Conservation (phyloP, 495 filamentous ascomycete genomes). For the Aspergillus asperescens region DNA sequence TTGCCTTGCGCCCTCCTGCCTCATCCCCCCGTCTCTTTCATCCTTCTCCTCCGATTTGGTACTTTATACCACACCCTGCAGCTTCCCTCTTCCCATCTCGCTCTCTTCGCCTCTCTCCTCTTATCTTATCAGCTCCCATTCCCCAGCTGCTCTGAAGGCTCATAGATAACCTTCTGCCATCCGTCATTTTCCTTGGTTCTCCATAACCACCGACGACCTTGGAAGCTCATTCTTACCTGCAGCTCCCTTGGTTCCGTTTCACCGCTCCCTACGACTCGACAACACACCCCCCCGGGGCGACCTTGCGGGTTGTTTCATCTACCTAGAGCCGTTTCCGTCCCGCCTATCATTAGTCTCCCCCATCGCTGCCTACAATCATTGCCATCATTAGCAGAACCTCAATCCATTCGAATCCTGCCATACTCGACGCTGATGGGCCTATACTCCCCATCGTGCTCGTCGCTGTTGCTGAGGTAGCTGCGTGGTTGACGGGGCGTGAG, state of each 20-base stretch:
- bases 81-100: conserved; percentile 8
- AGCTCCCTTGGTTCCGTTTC: conserved; percentile 19
- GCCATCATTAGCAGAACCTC: conserved; percentile 9
- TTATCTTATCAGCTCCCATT: conserved; percentile 9
- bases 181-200: conserved; percentile 7
- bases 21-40: conserved; percentile 19
- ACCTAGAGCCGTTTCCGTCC: neutral
- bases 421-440: conserved; percentile 37
- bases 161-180: conserved; percentile 5
- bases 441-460: conserved; percentile 17
- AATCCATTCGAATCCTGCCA: conserved; percentile 6
- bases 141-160: neutral
- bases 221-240: conserved; percentile 9
- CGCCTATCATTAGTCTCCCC: conserved; percentile 6
- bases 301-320: neutral
- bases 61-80: conserved; percentile 2
- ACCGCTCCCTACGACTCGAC: conserved; percentile 26
- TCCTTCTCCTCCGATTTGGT: conserved; percentile 8
- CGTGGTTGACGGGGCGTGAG: conserved; percentile 34
- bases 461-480: conserved; percentile 38
- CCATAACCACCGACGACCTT: neutral
- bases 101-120: conserved; percentile 5
- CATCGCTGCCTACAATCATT: neutral
- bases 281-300: neutral
- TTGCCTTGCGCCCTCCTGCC: conserved; percentile 27